These are phyloP conservation scores for Pseudogymnoascus sp. DNA, from an alignment of 2,329 filamentous ascomycete genomes.

Conservation along the genomic window DNA sequence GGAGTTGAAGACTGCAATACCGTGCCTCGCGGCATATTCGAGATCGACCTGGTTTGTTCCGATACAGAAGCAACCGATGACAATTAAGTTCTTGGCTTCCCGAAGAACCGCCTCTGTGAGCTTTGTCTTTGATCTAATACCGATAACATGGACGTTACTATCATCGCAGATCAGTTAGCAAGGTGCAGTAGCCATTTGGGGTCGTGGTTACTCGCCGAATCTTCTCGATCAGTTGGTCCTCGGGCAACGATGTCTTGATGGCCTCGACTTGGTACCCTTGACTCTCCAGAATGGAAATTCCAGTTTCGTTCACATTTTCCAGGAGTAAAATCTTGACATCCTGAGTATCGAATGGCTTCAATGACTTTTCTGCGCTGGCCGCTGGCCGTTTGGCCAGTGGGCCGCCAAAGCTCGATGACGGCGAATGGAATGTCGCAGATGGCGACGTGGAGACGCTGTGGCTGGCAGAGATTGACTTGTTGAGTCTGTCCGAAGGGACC, in stretches of 20 bases:
- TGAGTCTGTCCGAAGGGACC: constrained; percentile 26
- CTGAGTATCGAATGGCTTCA: constrained; percentile 92
- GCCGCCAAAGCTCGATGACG: constrained; percentile 52
- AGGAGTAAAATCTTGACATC: constrained; percentile 94
- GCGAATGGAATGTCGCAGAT: constrained; percentile 64
- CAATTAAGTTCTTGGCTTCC: constrained; percentile 88
- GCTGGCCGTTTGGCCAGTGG: constrained; percentile 33
- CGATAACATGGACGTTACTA: constrained; percentile 92
- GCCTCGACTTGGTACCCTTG: constrained; percentile 97
- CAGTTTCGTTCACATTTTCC: constrained; percentile 92
- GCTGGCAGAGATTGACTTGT: constrained; percentile 44
- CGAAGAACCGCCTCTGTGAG: constrained; percentile 75
- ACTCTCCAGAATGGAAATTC: constrained; percentile 66
- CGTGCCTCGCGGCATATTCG: constrained; percentile 69
- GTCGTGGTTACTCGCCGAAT: constrained; percentile 56
- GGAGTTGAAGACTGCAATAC: constrained; percentile 98
- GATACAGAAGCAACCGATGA: constrained; percentile 97
- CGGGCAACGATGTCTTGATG: constrained; percentile 78
- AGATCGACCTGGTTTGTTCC: constrained; percentile 94
- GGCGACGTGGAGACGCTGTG: constrained; percentile 69
- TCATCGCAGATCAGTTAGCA: constrained; percentile 16
- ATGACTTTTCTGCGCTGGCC: constrained; percentile 52
- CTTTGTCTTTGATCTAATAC: constrained; percentile 96
- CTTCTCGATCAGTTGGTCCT: constrained; percentile 93
- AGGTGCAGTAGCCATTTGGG: constrained; percentile 8